phyloP scores from a whole-genome alignment of 192 early-diverging fungal genomes.

The Mortierella claussenii region DNA sequence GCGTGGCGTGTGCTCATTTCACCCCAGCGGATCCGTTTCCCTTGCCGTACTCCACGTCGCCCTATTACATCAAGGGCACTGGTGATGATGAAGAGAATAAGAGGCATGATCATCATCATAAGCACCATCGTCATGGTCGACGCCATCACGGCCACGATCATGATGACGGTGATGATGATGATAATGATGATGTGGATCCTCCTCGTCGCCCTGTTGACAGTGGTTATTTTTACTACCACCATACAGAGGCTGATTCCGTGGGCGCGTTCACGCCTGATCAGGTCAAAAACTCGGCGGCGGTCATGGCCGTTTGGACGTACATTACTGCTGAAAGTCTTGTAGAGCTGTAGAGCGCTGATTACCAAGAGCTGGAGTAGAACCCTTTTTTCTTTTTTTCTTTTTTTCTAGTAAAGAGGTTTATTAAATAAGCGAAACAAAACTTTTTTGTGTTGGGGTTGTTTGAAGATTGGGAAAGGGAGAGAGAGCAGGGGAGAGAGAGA shows the following conservation, averaged over 20 bases:
- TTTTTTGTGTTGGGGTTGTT: too few species aligned
- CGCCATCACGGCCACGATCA: slow-evolving; percentile 28
- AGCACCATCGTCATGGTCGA: slow-evolving; percentile 1
- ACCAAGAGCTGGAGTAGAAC: too few species aligned
- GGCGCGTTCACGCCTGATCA: slow-evolving; percentile 63
- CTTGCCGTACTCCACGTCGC: slow-evolving; percentile 41
- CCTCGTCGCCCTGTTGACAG: slow-evolving; percentile 42
- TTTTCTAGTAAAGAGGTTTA: not conserved
- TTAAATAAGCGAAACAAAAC: not conserved
- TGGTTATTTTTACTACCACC: slow-evolving; percentile 71
- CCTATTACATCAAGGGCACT: slow-evolving; percentile 22
- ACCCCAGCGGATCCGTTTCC: slow-evolving; percentile 59
- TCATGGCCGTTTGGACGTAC: slow-evolving; percentile 69
- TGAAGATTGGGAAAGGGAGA: too few species aligned
- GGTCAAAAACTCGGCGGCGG: slow-evolving; percentile 65
- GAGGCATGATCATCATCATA: not conserved
- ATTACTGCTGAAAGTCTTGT: slow-evolving; percentile 60
- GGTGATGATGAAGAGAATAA: not conserved
- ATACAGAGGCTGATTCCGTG: slow-evolving; percentile 63
- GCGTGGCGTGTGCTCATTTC: slow-evolving; percentile 66
- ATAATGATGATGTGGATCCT: slow-evolving; percentile 1
- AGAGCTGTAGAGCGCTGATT: slow-evolving; percentile 44
- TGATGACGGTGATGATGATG: slow-evolving; percentile 1
- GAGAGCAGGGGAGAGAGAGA: not conserved
- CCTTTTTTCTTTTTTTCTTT: not conserved